Percentiles rank a stretch among this genome's conserved stretches.
phyloP scores from a whole-genome alignment of 169 alveolate species.

The Blepharisma undulans region DNA sequence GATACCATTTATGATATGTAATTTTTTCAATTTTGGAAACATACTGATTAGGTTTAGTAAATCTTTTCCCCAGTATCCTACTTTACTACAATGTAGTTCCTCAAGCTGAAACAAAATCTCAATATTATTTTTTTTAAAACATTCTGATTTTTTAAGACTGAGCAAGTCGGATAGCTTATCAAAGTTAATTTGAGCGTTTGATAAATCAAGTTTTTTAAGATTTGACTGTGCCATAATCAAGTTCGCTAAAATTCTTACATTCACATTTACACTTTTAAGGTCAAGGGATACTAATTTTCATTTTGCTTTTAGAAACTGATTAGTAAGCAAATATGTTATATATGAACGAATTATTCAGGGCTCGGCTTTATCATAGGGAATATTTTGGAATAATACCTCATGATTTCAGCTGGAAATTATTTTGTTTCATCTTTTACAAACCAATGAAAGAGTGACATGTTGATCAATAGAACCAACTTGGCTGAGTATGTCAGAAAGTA shows the following conservation, averaged over 20 bases:
- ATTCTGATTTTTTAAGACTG: neutral
- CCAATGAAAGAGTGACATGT: neutral
- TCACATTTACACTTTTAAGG: neutral
- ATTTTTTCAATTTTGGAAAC: neutral
- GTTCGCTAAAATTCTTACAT: neutral
- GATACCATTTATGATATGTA: neutral
- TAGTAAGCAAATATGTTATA: neutral
- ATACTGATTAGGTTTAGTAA: too few relatives aligned
- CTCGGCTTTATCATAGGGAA: neutral
- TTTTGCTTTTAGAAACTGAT: neutral
- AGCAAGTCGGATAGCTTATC: neutral
- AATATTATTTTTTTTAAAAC: neutral
- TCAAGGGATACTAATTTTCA: neutral
- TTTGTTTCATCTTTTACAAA: neutral
- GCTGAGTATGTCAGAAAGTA: neutral
- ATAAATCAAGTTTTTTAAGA: neutral
- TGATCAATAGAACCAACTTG: neutral
- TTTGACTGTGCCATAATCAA: neutral
- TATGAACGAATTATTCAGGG: neutral
- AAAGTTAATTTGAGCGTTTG: neutral
- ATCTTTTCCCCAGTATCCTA: neutral
- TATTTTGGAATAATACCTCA: neutral
- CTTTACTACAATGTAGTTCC: neutral
- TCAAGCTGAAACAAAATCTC: neutral
- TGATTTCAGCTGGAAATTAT: neutral